Evolutionary conservation across 2,329 filamentous ascomycete genomes (phyloP), one percentile per base, ranked within the genome.

Genomic region (Furcasterigmium sp.): DNA sequence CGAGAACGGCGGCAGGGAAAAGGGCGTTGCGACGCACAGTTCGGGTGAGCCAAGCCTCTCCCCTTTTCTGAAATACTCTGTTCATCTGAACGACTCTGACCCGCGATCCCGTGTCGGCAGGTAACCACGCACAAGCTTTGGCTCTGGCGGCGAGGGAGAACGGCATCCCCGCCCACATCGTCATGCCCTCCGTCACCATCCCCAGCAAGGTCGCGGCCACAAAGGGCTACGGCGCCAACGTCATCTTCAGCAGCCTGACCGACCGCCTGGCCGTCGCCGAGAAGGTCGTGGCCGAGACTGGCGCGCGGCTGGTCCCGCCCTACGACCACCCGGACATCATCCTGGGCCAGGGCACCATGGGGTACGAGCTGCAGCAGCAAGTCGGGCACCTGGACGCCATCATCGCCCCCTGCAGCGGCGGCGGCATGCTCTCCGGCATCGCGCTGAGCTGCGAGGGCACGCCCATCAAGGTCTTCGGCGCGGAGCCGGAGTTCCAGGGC

Each of bases 301-400:
- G 85, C 32, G 90, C 89, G 0, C 80, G 83, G 1, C 70, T 96
- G 9, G 77, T 98, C 5, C 91, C 91, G 42, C 91, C 93, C 0
- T 96, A 96, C 60, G 88, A 97, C 62, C 87, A 97, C 64, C 85
- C 87, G 3, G 81, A 96, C 61, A 90, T 96, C 51, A 85, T 97
- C 44, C 78, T 95, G 1, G 91, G 93, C 0, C 91, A 96, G 68
- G 93, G 91, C n/a, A 97, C 91, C 1, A 72, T 87, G 48, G 91
- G 82, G 0, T 62, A 96, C 5, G 93, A 98, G 63, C 64, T 96
- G 26, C 83, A 90, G 59, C 69, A 76, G 47, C 91, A 97, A 59
- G 86, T 84, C 2, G 62, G 59, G 38, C 62, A 65, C 0, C 67
- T 90, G 1, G 73, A 89, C 60, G 85, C 81, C 10, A 80, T 96